Evolutionary conservation across 768 basidiomycete genomes (phyloP).

Genomic region (Sistotremastrum niveocremeum): DNA sequence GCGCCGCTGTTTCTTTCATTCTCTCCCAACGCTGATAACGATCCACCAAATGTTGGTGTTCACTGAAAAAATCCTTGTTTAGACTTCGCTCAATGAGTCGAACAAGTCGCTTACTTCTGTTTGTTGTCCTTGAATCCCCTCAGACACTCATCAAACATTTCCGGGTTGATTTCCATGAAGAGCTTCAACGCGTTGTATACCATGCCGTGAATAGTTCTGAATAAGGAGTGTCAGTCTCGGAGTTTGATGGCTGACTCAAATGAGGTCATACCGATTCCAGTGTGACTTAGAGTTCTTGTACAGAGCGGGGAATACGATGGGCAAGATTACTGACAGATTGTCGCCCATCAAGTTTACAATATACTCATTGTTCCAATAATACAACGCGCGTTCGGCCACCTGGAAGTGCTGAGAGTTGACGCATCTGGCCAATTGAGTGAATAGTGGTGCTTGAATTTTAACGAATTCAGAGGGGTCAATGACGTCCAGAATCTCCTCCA

Average conservation of each 20-base stretch:
- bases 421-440: slow-evolving; percentile 89
- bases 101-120: slow-evolving; percentile 33
- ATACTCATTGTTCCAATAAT: slow-evolving; percentile 99
- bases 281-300: slow-evolving; percentile 94
- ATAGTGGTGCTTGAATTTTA: slow-evolving; percentile 86
- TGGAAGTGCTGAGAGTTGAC: slow-evolving; percentile 99
- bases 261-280: slow-evolving; percentile 80
- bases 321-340: slow-evolving; percentile 76
- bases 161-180: slow-evolving; percentile 98
- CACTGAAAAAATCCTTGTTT: slow-evolving; percentile 33
- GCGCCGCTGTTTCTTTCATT: slow-evolving; percentile 61
- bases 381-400: slow-evolving; percentile 89
- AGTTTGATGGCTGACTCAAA: slow-evolving; percentile 2
- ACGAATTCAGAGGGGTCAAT: slow-evolving; percentile 94
- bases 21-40: slow-evolving; percentile 87
- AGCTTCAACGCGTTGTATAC: slow-evolving; percentile 96
- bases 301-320: slow-evolving; percentile 92
- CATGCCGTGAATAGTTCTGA: slow-evolving; percentile 96
- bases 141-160: slow-evolving; percentile 88
- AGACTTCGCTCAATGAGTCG: neutral
- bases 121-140: slow-evolving; percentile 85
- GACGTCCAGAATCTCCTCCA: slow-evolving; percentile 97
- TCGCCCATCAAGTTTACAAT: slow-evolving; percentile 99
- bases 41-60: slow-evolving; percentile 71
- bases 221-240: neutral